These are phyloP conservation scores for Fusarium armeniacum DNA, from an alignment of 2,329 filamentous ascomycete species.

Conservation along the genomic window DNA sequence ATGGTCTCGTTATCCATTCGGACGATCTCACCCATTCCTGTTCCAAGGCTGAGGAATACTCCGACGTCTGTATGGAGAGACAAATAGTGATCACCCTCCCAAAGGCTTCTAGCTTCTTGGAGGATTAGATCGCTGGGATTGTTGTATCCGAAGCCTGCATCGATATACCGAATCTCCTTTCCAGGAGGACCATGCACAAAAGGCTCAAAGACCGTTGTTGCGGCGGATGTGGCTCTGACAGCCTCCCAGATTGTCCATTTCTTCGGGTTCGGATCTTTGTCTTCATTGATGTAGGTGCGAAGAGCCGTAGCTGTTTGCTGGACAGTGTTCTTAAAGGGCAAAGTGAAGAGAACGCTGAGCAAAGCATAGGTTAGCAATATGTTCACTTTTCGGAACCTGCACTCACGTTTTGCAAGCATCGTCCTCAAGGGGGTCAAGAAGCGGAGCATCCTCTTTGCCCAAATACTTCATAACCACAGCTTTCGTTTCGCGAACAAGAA, in stretches of 20 bases:
- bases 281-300: background rate
- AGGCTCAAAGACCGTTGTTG: background rate
- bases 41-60: background rate
- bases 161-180: background rate
- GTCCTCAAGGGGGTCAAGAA: background rate
- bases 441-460: background rate
- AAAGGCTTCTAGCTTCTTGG: background rate
- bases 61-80: background rate
- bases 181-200: background rate
- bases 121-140: background rate
- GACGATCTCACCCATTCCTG: background rate
- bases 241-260: background rate
- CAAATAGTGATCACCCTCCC: background rate
- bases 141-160: background rate
- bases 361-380: rapidly evolving
- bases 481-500: background rate
- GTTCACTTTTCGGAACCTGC: background rate
- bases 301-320: background rate
- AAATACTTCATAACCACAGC: background rate
- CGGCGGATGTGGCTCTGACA: background rate
- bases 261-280: background rate
- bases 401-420: background rate
- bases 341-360: background rate
- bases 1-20: background rate
- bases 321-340: background rate